Base-by-base conservation (phyloP, 1,139 yeast genomes). In the Debaryomycetaceae sp. region DNA sequence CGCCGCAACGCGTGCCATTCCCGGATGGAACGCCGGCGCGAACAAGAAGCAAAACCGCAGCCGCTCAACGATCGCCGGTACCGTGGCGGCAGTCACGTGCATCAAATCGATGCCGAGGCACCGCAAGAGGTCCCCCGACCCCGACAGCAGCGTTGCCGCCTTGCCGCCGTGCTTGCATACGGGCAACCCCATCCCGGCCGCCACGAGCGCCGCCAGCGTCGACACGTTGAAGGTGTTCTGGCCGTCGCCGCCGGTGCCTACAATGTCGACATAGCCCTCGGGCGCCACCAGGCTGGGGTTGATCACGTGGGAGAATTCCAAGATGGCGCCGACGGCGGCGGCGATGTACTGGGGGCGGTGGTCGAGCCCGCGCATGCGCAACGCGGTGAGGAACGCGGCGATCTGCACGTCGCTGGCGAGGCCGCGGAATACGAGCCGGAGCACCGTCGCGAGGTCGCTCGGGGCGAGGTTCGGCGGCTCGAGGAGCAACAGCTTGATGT, bases 221-320 rank as follows among this genome's bases (percentile, higher is more conserved):
- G 95, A 83, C 1, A 91, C 98, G 49, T 91, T 91, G 59, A 91
- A 91, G 0, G 98, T 91, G 51, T 91, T 82, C 51, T 91, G 96
- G 3, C 96, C 96, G 51, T 91, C 98, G 5, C 98, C 98, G 18
- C 98, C 98, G 0, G 98, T 91, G 2, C 98, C 98, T 5, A 91
- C 98, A 24, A 91, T 84, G 56, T 91, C 98, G 12, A 85, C 71
- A 44, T 76, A 83, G 0, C 85, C 84, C 2, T 52, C 58, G 1
- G 60, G 45, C 29, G 70, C 71, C 4, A 78, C 71, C 7, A 48
- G 47, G 2, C 58, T 49, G 1, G 57, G 51, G 11, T 56, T 54
- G 15, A 84, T 73, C 7, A 65, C 53, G 46, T 65, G 71, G 17
- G 86, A 79, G 51, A 66, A 84, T 49, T 71, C 80, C 43, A 73